Evolutionary conservation across 306 rosid genomes (phyloP), one percentile per base, ranked within the genome.

Genomic region (Gastrolobium villosum): DNA sequence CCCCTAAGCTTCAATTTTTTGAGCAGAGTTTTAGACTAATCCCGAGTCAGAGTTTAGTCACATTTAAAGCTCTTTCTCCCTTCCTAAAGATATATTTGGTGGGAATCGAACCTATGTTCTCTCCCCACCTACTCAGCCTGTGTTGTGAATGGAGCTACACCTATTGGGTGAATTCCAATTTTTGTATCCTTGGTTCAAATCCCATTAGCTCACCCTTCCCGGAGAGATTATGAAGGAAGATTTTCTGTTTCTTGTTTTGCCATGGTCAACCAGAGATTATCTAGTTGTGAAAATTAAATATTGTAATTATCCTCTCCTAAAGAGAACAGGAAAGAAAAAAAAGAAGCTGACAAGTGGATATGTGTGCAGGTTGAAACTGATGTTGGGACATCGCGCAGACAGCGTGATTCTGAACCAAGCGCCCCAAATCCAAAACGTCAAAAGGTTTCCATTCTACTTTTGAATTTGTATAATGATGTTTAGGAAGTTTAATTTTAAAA

Each of bases 371-470:
- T 62, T 59, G 90, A 78, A 63, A 85, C 86, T 43, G 84, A 77
- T 66, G 87, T 80, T 45, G 96, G 90, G 84, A 79, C 93, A 50
- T 88, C 98, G 0, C 88, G 82, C 68, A 77, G 86, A 46, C 91
- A 31, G 14, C 63, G 76, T 68, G 89, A 75, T 71, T 70, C 82
- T 34, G 92, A 94, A 45, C 66, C 88, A 60, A 69, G 56, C 78
- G 79, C 90, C 77, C 92, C 96, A 56, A 85, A 66, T 80, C 63
- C 97, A 66, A 94, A 94, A 87, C 98, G 98, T 48, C 98, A 80
- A 85, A 94, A 90, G 98, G 98, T 93, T 36, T 56, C 60, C 68
- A 26, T 78, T 62, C 49, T 49, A 70, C 30, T 55, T 73, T 64
- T 31, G 43, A 72, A 56, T 63, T 59, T 61, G 26, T 71, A 82